phyloP scores from a whole-genome alignment of 768 basidiomycete genomes.

The Hydnomerulius pinastri region DNA sequence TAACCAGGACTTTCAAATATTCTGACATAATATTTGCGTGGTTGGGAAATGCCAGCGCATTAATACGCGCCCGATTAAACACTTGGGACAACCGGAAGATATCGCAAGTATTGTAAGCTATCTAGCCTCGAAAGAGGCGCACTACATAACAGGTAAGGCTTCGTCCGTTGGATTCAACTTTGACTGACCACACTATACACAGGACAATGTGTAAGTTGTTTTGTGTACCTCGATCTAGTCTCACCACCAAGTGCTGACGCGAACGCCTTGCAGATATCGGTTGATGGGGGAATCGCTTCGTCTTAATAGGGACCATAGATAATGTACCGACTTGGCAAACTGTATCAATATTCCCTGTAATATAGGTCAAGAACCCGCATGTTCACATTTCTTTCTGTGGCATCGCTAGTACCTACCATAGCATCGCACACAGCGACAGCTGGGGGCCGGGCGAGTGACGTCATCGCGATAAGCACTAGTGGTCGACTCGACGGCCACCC shows the following conservation, averaged over 20 bases:
- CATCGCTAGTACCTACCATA: too few relatives aligned
- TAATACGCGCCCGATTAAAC: conserved; percentile 10
- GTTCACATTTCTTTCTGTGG: too few relatives aligned
- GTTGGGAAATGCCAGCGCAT: background rate
- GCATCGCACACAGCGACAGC: too few relatives aligned
- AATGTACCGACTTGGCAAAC: too few relatives aligned
- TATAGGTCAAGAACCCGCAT: too few relatives aligned
- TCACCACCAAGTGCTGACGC: background rate
- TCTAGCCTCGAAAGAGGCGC: conserved; percentile 35
- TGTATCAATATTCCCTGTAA: too few relatives aligned
- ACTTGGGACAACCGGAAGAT: conserved; percentile 32
- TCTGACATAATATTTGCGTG: background rate
- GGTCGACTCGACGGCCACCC: too few relatives aligned
- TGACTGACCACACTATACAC: background rate
- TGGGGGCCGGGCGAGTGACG: too few relatives aligned
- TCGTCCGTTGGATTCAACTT: background rate
- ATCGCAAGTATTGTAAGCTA: conserved; percentile 35
- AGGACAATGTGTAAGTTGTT: conserved; percentile 18
- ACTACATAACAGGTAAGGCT: conserved; percentile 35
- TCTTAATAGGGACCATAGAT: background rate
- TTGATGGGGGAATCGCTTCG: conserved; percentile 13
- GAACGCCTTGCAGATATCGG: conserved; percentile 1
- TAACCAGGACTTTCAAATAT: too few relatives aligned
- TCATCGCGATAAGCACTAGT: too few relatives aligned
- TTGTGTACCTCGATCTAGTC: background rate